These are phyloP conservation scores for Glycine latifolia DNA, from an alignment of 306 rosid species.

Conservation along the genomic window DNA sequence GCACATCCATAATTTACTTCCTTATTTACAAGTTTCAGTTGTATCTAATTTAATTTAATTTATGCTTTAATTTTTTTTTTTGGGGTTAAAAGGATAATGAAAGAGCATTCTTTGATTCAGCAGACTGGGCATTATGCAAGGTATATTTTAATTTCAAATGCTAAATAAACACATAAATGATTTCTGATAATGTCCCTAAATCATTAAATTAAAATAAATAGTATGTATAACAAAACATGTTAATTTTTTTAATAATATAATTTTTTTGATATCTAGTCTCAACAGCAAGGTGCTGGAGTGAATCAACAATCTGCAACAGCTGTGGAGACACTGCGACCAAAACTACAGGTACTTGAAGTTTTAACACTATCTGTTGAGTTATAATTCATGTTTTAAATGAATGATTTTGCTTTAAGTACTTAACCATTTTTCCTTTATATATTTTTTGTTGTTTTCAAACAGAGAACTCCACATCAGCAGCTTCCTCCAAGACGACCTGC, in stretches of 20 bases:
- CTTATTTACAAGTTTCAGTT: background rate
- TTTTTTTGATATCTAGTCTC: background rate
- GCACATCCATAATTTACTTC: background rate
- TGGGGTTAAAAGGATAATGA: constrained; percentile 67
- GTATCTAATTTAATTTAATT: constrained; percentile 1
- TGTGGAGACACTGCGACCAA: constrained; percentile 82
- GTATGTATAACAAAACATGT: background rate
- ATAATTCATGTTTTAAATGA: background rate
- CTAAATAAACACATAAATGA: background rate
- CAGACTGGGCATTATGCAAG: constrained; percentile 98
- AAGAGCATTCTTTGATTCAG: constrained; percentile 96
- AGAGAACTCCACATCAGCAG: constrained; percentile 93
- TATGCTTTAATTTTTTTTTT: background rate
- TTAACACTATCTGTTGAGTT: background rate
- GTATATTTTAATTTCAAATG: constrained; percentile 47
- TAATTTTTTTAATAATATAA: background rate
- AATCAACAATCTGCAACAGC: constrained; percentile 73
- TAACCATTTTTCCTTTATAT: background rate
- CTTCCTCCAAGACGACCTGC: constrained; percentile 94
- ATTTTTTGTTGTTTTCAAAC: background rate
- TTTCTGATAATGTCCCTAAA: background rate
- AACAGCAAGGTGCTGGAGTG: constrained; percentile 90
- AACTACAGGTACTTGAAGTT: constrained; percentile 62
- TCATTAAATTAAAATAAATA: constrained; percentile 25
- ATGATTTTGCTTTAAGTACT: too few species aligned